These are phyloP conservation scores for Arachis monticola DNA, from an alignment of 331 rosid genomes.

Conservation along the genomic window DNA sequence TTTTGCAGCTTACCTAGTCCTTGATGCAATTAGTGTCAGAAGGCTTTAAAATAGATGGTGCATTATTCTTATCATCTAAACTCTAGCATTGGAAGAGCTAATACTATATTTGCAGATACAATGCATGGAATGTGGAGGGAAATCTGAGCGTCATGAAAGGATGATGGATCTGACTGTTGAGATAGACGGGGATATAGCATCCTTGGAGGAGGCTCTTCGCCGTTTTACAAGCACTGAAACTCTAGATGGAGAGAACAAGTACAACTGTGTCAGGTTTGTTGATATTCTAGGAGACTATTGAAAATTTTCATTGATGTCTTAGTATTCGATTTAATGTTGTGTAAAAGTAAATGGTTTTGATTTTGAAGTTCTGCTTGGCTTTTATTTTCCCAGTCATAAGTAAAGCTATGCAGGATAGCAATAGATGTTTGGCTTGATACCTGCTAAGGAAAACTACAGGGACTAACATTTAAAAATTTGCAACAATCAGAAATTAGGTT, in stretches of 20 bases:
- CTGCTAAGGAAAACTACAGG: neutral
- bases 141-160: constrained; percentile 86
- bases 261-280: constrained; percentile 83
- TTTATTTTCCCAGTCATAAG: neutral
- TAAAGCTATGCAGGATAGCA: neutral
- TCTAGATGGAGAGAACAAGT: constrained; percentile 95
- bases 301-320: constrained; percentile 11
- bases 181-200: constrained; percentile 83
- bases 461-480: neutral
- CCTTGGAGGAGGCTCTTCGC: constrained; percentile 85
- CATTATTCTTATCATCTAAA: constrained; percentile 16
- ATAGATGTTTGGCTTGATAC: neutral
- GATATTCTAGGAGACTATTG: constrained; percentile 29
- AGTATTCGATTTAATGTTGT: neutral
- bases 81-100: constrained; percentile 18
- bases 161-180: constrained; percentile 94
- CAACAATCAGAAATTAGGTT: neutral
- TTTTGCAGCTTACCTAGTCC: neutral
- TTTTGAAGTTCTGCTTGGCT: neutral
- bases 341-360: neutral
- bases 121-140: constrained; percentile 81
- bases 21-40: constrained; percentile 8
- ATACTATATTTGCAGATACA: constrained; percentile 64
- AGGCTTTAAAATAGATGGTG: neutral
- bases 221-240: constrained; percentile 75